These are phyloP conservation scores for Angophora floribunda DNA, from an alignment of 345 rosid species.

Conservation along the genomic window DNA sequence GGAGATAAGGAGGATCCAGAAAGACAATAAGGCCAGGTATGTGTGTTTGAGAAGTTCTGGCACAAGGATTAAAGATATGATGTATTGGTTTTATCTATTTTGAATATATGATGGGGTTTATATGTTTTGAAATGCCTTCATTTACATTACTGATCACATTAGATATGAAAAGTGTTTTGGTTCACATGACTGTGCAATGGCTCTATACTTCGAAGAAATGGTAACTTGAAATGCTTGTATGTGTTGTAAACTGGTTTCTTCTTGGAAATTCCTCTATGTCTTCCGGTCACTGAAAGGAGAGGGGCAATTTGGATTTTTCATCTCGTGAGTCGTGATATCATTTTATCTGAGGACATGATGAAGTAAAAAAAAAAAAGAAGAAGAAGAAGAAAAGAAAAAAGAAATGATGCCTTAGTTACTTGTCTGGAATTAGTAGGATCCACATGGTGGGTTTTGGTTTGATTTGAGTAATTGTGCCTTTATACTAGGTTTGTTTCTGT, in stretches of 20 bases:
- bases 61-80: neutral
- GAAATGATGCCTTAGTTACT: neutral
- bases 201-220: neutral
- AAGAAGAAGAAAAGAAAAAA: too few species aligned
- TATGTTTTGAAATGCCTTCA: neutral
- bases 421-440: neutral
- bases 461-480: neutral
- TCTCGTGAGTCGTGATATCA: neutral
- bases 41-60: neutral
- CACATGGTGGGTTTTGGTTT: neutral
- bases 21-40: slow-evolving; percentile 59
- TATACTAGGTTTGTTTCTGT: neutral
- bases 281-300: neutral
- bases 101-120: neutral
- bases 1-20: slow-evolving; percentile 44
- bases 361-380: neutral
- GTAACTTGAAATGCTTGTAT: neutral
- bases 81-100: neutral
- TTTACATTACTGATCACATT: neutral
- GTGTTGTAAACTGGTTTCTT: neutral
- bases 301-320: neutral
- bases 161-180: neutral
- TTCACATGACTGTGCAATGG: neutral
- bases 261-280: accelerated
- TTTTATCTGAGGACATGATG: neutral